Percentiles rank a stretch among this genome's conserved stretches.
These are phyloP conservation scores for Mucor piriformis DNA, from an alignment of 371 early-diverging fungal genomes.

Conservation along the genomic window DNA sequence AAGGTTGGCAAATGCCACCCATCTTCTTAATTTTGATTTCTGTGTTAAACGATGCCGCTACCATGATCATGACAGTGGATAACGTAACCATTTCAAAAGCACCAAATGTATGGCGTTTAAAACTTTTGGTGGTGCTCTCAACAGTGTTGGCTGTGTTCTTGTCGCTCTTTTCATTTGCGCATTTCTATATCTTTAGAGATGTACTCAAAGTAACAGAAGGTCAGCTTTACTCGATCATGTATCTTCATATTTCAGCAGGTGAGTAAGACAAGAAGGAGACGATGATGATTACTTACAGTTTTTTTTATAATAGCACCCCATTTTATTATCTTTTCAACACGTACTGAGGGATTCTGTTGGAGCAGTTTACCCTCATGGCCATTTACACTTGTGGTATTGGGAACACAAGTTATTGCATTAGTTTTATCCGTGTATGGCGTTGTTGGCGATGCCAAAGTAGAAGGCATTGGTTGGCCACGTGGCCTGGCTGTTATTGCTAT, in stretches of 20 bases:
- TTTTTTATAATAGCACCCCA: conserved; percentile 70
- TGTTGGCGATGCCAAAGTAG: conserved; percentile 32
- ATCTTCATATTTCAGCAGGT: conserved; percentile 85
- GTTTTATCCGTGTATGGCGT: conserved; percentile 82
- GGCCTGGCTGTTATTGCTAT: conserved; percentile 65
- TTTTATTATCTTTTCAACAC: conserved; percentile 94
- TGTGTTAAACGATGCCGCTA: conserved; percentile 87
- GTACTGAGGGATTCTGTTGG: conserved; percentile 87
- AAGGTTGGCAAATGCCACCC: conserved; percentile 81
- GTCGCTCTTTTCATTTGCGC: conserved; percentile 78
- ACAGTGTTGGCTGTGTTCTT: conserved; percentile 73
- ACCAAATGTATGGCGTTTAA: conserved; percentile 89
- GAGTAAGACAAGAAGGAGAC: not conserved
- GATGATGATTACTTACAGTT: not conserved
- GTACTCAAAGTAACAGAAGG: conserved; percentile 47
- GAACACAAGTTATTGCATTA: conserved; percentile 90
- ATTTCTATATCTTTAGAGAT: conserved; percentile 75
- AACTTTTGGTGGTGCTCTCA: conserved; percentile 78
- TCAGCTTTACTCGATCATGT: conserved; percentile 78
- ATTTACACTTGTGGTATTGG: conserved; percentile 82
- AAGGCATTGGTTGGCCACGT: conserved; percentile 55
- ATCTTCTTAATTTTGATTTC: conserved; percentile 82
- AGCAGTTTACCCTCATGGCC: conserved; percentile 77
- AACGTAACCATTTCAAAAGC: conserved; percentile 79
- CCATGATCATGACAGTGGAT: conserved; percentile 88